phyloP scores from a whole-genome alignment of 1,284 basidiomycete genomes.

The Cryptococcus deneoformans region DNA sequence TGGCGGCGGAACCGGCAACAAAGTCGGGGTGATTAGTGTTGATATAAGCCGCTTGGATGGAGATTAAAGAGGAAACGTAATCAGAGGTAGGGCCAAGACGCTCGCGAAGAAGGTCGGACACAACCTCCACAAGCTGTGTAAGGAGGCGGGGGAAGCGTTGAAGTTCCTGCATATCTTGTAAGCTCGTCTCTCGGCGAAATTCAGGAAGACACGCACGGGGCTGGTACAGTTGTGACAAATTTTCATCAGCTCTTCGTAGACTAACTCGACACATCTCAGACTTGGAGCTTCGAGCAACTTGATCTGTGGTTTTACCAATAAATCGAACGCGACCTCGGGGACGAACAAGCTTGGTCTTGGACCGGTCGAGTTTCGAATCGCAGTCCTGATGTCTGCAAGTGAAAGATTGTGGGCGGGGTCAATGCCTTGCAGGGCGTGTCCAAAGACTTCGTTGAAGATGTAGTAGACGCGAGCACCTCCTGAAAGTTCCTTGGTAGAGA shows the following conservation, averaged over 20 bases:
- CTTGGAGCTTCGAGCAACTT: slow-evolving; percentile 92
- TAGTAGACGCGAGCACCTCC: slow-evolving; percentile 98
- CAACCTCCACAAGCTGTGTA: slow-evolving; percentile 93
- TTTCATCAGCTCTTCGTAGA: slow-evolving; percentile 99
- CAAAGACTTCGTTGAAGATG: slow-evolving; percentile 99
- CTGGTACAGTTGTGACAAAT: slow-evolving; percentile 99
- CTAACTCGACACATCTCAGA: slow-evolving; percentile 93
- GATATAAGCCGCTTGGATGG: slow-evolving; percentile 98
- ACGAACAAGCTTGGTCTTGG: slow-evolving; percentile 95
- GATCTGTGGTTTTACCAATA: slow-evolving; percentile 96
- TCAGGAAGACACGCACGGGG: slow-evolving; percentile 55
- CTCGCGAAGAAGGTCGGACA: slow-evolving; percentile 92
- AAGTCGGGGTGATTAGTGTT: slow-evolving; percentile 65
- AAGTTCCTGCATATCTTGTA: slow-evolving; percentile 64
- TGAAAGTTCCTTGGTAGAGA: slow-evolving; percentile 97
- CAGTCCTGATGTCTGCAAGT: slow-evolving; percentile 93
- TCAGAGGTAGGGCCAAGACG: slow-evolving; percentile 94
- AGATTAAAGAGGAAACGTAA: slow-evolving; percentile 92
- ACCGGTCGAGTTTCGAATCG: slow-evolving; percentile 97
- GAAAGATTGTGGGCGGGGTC: slow-evolving; percentile 90
- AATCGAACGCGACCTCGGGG: slow-evolving; percentile 94
- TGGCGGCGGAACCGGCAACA: slow-evolving; percentile 49
- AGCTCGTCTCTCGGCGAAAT: not conserved
- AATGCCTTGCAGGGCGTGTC: slow-evolving; percentile 83
- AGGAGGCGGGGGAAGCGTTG: slow-evolving; percentile 90